phyloP scores from a whole-genome alignment of 2,329 filamentous ascomycete genomes.

The Penicillium glabrum region DNA sequence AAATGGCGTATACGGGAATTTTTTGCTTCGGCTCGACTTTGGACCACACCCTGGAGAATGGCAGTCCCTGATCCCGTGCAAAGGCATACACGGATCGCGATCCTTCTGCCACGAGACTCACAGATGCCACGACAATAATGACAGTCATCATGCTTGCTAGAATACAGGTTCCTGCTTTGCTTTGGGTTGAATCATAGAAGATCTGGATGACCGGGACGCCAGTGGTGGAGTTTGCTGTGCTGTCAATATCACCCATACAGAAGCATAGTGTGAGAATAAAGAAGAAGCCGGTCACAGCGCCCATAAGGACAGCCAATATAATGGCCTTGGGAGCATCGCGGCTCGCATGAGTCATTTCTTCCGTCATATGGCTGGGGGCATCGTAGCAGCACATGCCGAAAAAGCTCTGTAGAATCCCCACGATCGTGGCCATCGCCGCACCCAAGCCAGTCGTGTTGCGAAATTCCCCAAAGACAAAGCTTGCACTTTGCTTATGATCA shows the following conservation, averaged over 20 bases:
- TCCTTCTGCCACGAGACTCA: constrained; percentile 45
- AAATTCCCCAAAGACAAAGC: constrained; percentile 57
- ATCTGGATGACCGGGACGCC: constrained; percentile 55
- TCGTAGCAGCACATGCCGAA: constrained; percentile 56
- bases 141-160: constrained; percentile 47
- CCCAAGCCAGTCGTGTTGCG: constrained; percentile 56
- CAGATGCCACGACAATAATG: constrained; percentile 44
- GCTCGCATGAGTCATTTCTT: constrained; percentile 45
- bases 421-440: constrained; percentile 49
- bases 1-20: constrained; percentile 5
- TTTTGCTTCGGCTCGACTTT: constrained; percentile 4
- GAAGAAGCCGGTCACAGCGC: constrained; percentile 47
- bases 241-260: constrained; percentile 51
- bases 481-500: constrained; percentile 52
- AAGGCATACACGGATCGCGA: constrained; percentile 44
- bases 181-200: constrained; percentile 49
- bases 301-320: constrained; percentile 44
- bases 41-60: constrained; percentile 3
- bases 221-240: constrained; percentile 46
- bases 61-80: constrained; percentile 17
- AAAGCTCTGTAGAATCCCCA: constrained; percentile 54
- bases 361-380: constrained; percentile 54
- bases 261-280: constrained; percentile 52
- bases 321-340: constrained; percentile 44
- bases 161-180: constrained; percentile 42